Evolutionary conservation across 2,329 filamentous ascomycete genomes (phyloP).

Genomic region (Colletotrichum sp.): DNA sequence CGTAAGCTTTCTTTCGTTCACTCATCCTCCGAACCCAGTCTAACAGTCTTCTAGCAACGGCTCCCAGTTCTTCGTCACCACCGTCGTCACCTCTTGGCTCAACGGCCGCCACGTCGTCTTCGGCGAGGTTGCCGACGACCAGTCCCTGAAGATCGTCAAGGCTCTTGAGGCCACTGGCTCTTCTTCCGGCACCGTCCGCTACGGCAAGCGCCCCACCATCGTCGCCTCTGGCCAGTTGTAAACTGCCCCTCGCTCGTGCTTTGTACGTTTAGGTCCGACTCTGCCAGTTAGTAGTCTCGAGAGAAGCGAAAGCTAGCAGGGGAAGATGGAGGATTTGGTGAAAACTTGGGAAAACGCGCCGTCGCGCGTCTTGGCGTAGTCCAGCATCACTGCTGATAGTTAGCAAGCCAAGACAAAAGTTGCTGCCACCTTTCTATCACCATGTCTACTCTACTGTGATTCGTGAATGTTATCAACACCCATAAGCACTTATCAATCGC

Average conservation of each 20-base stretch:
- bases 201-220: slow-evolving; percentile 64
- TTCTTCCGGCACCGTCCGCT: slow-evolving; percentile 59
- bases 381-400: background rate
- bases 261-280: slow-evolving; percentile 24
- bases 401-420: slow-evolving; percentile 21
- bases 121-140: slow-evolving; percentile 68
- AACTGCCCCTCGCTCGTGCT: slow-evolving; percentile 25
- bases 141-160: slow-evolving; percentile 60
- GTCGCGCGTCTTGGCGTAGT: background rate
- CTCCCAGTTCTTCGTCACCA: slow-evolving; percentile 98
- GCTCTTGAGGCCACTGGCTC: slow-evolving; percentile 67
- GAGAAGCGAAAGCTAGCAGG: background rate
- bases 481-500: background rate
- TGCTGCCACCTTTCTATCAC: background rate
- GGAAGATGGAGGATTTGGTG: slow-evolving; percentile 2
- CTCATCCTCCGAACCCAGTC: background rate
- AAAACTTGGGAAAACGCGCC: slow-evolving; percentile 7
- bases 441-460: background rate
- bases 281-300: background rate
- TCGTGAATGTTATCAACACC: rapidly evolving
- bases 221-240: slow-evolving; percentile 57
- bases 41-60: slow-evolving; percentile 76
- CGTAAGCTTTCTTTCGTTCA: slow-evolving; percentile 53
- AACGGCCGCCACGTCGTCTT: slow-evolving; percentile 86
- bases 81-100: slow-evolving; percentile 86